Base-by-base conservation (phyloP, 2,329 filamentous ascomycete genomes). In the Cercospora zeina region DNA sequence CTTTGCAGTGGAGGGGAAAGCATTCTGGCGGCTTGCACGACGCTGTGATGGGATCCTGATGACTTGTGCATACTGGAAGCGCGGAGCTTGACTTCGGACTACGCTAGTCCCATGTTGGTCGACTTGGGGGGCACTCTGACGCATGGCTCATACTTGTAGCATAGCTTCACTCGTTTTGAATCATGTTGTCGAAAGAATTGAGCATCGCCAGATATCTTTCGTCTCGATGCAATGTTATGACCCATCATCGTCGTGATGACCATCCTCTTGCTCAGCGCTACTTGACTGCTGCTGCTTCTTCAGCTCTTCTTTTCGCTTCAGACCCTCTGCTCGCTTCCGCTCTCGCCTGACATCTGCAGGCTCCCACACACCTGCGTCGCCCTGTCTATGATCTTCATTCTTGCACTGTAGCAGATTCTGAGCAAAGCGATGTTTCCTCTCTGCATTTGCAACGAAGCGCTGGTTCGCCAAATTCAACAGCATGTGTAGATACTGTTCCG, bases 391-490 rank as follows among this genome's bases (percentile, higher is more conserved):
- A 6, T 34, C 45, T 16, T 50, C 45, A 2, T 11, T 19, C 24
- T 33, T 58, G 70, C 63, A 58, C 69, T 66, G 1, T 73, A 59
- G 72, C 45, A 90, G 76, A 6, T 83, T 81, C 1, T 71, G 67
- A 49, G 82, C 79, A 67, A 93, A 91, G 45, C 88, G 80, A 53
- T 81, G 80, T 64, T 89, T 91, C 50, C 89, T 81, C 69, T 85
- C 85, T 19, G 77, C 75, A 68, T 93, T 95, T 73, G 88, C 85
- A 8, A 72, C 76, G 70, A 95, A 93, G 54, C 89, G 81, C 73
- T 91, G 85, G 71, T 95, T 93, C 7, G 88, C 86, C 60, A 96
- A 83, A 3, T 78, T 75, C 11, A 93, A 77, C 13, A 97, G 79
- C 62, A 83, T 85, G 45, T 77, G 77, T 4, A 97, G 81, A 71